These are phyloP conservation scores for Gomphus sp. DNA, from an alignment of 1,284 basidiomycete species.

Conservation along the genomic window DNA sequence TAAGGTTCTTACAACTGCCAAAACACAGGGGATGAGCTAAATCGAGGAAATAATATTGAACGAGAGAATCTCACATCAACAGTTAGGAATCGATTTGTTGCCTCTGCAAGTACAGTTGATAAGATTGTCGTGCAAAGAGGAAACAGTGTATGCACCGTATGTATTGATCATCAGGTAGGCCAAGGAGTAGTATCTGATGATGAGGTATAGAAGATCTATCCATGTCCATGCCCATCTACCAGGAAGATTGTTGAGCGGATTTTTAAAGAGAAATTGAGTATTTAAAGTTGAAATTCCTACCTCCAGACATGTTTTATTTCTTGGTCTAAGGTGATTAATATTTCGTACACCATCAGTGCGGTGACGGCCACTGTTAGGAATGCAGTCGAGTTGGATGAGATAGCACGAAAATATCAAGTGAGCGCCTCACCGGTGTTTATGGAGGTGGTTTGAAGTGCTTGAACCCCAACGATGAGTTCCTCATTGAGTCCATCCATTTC, in stretches of 20 bases:
- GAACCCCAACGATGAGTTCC: not conserved
- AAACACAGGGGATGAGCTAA: not conserved
- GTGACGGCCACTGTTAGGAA: not conserved
- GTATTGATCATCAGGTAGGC: not conserved
- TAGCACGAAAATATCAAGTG: not conserved
- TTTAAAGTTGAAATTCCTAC: too few species aligned
- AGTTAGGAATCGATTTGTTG: not conserved
- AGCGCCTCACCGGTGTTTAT: too few species aligned
- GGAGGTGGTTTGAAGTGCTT: too few species aligned
- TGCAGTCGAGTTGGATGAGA: not conserved
- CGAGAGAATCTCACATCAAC: not conserved
- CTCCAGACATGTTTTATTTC: too few species aligned
- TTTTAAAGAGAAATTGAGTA: too few species aligned
- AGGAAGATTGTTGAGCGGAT: too few species aligned
- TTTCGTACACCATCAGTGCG: slow-evolving; percentile 1
- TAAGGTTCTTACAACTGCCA: slow-evolving; percentile 10
- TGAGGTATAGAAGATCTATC: not conserved
- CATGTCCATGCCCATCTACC: not conserved
- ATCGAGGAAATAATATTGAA: not conserved
- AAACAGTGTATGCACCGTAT: too few species aligned
- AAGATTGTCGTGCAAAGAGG: too few species aligned
- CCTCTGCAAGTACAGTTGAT: too few species aligned
- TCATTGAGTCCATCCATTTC: not conserved
- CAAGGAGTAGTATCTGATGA: slow-evolving; percentile 5
- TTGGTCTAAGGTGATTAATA: slow-evolving; percentile 1